Conservation (phyloP, 805 yeast genomes). For the Monosporozyma solicola region DNA sequence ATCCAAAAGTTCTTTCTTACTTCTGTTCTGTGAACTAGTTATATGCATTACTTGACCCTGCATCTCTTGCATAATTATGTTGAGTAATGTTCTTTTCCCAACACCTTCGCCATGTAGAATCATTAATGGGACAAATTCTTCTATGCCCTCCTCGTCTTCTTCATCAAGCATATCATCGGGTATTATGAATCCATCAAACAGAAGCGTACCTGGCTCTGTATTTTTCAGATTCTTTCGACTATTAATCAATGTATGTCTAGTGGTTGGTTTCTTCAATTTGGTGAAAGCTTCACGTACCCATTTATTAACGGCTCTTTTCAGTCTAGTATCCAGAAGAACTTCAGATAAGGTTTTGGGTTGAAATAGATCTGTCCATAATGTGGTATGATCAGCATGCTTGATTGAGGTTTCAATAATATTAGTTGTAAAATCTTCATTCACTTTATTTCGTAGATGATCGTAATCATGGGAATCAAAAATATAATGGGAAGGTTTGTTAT, state of each 20-base stretch:
- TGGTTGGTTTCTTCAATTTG: slow-evolving; percentile 28
- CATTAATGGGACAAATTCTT: slow-evolving; percentile 49
- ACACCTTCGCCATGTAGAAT: slow-evolving; percentile 64
- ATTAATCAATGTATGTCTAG: slow-evolving; percentile 28
- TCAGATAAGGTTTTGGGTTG: slow-evolving; percentile 27
- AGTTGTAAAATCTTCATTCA: not conserved
- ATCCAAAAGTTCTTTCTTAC: slow-evolving; percentile 59
- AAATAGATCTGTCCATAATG: slow-evolving; percentile 25
- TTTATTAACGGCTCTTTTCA: slow-evolving; percentile 14
- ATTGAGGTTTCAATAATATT: not conserved
- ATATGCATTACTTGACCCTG: slow-evolving; percentile 74
- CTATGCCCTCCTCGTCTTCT: slow-evolving; percentile 5
- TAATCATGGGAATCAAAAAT: slow-evolving; percentile 12
- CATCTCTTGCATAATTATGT: slow-evolving; percentile 53
- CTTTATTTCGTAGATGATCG: slow-evolving; percentile 5
- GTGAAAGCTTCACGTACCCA: slow-evolving; percentile 31
- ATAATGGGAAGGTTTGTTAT: not conserved
- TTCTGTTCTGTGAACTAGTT: slow-evolving; percentile 63
- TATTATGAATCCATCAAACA: slow-evolving; percentile 30
- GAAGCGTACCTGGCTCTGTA: slow-evolving; percentile 18
- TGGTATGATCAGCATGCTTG: not conserved
- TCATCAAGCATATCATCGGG: slow-evolving; percentile 19
- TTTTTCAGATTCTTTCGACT: slow-evolving; percentile 3
- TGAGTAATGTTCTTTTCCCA: slow-evolving; percentile 70
- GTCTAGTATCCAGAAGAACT: slow-evolving; percentile 21